These are phyloP conservation scores for Arachnomyces sp. DNA, from an alignment of 2,329 filamentous ascomycete genomes.

Conservation along the genomic window DNA sequence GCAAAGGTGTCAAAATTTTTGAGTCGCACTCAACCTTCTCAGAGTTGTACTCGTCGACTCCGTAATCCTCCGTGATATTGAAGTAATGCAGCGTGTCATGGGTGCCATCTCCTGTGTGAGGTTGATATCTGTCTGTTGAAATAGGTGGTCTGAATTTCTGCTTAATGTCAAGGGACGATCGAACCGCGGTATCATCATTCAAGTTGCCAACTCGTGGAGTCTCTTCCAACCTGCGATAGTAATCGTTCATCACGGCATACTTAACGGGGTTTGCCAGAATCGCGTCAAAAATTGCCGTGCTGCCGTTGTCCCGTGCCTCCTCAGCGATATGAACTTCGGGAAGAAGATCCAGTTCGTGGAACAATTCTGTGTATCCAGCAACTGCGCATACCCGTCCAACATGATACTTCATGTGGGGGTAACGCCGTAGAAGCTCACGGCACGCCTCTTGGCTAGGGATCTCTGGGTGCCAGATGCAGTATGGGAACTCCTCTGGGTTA, in stretches of 20 bases:
- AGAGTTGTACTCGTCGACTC: conserved; percentile 13
- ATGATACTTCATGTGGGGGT: conserved; percentile 30
- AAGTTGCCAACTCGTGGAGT: conserved; percentile 13
- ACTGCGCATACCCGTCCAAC: conserved; percentile 35
- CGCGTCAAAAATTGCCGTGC: conserved; percentile 20
- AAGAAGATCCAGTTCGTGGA: conserved; percentile 28
- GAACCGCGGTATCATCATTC: conserved; percentile 30
- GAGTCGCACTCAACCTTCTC: conserved; percentile 2
- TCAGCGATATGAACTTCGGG: conserved; percentile 35
- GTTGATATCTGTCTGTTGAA: neutral
- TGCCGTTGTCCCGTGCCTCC: conserved; percentile 29
- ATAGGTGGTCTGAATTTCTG: conserved; percentile 1
- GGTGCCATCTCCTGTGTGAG: conserved; percentile 1
- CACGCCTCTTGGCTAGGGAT: conserved; percentile 30
- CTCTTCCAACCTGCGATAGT: conserved; percentile 17
- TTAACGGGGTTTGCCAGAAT: conserved; percentile 21
- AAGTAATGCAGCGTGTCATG: conserved; percentile 11
- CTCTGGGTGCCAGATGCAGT: conserved; percentile 38
- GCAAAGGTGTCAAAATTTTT: conserved; percentile 12
- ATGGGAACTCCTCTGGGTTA: conserved; percentile 21
- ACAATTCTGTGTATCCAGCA: conserved; percentile 30
- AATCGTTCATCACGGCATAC: conserved; percentile 34
- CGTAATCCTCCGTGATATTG: conserved; percentile 25
- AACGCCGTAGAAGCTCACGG: conserved; percentile 22
- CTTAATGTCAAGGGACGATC: conserved; percentile 17